A percentile compares a stretch with the other conserved stretches of the same genome.
Conservation (phyloP, 257 asterid genomes). For the Solanum pinnatisectum region DNA sequence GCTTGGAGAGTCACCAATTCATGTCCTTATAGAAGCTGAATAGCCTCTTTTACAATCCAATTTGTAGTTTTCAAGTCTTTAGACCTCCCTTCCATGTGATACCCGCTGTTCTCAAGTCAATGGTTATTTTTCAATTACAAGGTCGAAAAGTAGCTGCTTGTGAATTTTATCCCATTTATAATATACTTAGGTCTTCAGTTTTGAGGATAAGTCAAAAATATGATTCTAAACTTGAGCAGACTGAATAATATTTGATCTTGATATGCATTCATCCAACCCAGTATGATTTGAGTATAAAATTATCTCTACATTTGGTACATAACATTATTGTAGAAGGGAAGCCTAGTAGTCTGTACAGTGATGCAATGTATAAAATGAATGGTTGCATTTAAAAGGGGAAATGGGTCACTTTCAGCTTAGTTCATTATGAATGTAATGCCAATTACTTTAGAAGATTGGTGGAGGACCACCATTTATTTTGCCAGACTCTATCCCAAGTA, state of each 20-base stretch:
- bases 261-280: neutral
- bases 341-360: neutral
- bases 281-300: neutral
- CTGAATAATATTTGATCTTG: neutral
- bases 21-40: constrained; percentile 27
- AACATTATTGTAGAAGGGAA: neutral
- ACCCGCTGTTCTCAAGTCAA: neutral
- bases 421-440: constrained; percentile 21
- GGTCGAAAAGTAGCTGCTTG: neutral
- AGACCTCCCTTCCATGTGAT: constrained; percentile 18
- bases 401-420: constrained; percentile 20
- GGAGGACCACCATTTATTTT: constrained; percentile 49
- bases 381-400: constrained; percentile 16
- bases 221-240: neutral
- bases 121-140: neutral
- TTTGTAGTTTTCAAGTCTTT: constrained; percentile 21
- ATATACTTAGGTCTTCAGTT: neutral
- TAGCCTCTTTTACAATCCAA: constrained; percentile 24
- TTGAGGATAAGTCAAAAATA: neutral
- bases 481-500: constrained; percentile 10
- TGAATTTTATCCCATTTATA: neutral
- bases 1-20: constrained; percentile 20
- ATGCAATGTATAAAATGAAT: constrained; percentile 1
- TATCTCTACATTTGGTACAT: neutral
- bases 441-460: constrained; percentile 24